Evolutionary conservation across 2,329 filamentous ascomycete genomes (phyloP).

Genomic region (Hypoxylon sp.): DNA sequence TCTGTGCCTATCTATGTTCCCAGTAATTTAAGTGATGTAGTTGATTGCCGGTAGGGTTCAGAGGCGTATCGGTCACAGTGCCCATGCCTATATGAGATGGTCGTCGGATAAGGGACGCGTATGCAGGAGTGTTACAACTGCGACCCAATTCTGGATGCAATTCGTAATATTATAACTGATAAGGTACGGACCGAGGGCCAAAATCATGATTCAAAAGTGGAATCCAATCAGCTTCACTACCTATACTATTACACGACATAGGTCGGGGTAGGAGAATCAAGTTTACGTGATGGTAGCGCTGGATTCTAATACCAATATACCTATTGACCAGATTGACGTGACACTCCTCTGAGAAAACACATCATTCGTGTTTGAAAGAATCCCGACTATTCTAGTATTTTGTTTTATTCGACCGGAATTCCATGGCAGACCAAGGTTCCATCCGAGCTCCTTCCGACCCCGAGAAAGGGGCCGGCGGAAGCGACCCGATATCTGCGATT

Average conservation of each 20-base stretch:
- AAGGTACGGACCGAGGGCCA: not conserved
- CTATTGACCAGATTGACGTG: not conserved
- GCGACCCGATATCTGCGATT: not conserved
- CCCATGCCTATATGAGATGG: not conserved
- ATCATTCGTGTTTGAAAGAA: not conserved
- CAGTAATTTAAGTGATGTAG: not conserved
- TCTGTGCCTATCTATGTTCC: not conserved
- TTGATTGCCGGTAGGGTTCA: not conserved
- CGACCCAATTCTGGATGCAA: not conserved
- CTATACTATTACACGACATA: not conserved
- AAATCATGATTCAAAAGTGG: not conserved
- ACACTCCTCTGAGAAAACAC: not conserved
- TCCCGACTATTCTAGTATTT: not conserved
- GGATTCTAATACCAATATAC: not conserved
- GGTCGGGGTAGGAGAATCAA: not conserved
- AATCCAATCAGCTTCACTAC: not conserved
- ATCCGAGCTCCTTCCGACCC: not conserved
- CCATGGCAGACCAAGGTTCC: not conserved
- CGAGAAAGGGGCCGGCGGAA: not conserved
- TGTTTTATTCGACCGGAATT: not conserved
- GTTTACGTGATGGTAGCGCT: not conserved
- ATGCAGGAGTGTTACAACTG: slow-evolving; percentile 13
- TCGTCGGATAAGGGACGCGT: not conserved
- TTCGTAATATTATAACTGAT: not conserved
- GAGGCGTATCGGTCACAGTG: not conserved